These are phyloP conservation scores for Rhodamnia rubescens DNA, from an alignment of 345 rosid genomes.

Conservation along the genomic window DNA sequence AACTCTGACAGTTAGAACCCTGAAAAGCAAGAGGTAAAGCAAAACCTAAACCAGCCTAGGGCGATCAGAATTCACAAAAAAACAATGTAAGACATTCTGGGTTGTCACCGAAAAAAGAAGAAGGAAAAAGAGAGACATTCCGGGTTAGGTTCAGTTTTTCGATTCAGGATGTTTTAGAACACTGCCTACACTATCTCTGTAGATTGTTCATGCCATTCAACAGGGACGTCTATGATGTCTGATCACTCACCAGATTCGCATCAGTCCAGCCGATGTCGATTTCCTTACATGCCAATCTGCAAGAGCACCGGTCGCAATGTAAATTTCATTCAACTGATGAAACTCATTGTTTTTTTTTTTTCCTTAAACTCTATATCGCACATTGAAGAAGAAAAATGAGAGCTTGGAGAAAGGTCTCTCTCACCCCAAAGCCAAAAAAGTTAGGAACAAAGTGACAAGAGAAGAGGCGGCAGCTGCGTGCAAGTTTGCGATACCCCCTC, in stretches of 20 bases:
- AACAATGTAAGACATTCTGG: neutral
- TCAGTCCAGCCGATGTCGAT: constrained; percentile 68
- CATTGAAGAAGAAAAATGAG: neutral
- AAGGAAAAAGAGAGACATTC: neutral
- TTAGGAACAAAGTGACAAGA: constrained; percentile 49
- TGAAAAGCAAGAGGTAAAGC: neutral
- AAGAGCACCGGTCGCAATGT: neutral
- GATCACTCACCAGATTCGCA: constrained; percentile 46
- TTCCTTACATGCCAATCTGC: constrained; percentile 86
- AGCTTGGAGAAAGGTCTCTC: neutral
- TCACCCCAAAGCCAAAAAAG: constrained; percentile 83
- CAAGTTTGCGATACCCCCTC: constrained; percentile 35
- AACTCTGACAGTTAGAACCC: neutral
- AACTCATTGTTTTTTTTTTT: neutral
- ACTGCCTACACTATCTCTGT: neutral
- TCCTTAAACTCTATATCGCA: neutral
- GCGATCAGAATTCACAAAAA: neutral
- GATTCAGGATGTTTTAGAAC: neutral
- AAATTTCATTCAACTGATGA: neutral
- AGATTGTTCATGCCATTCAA: neutral
- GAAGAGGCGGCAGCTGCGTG: constrained; percentile 69
- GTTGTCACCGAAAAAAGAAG: too few relatives aligned
- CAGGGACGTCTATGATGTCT: neutral
- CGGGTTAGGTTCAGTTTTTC: neutral
- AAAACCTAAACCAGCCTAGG: neutral